phyloP scores from a whole-genome alignment of 176 grass and related monocot genomes.

The Areca catechu region DNA sequence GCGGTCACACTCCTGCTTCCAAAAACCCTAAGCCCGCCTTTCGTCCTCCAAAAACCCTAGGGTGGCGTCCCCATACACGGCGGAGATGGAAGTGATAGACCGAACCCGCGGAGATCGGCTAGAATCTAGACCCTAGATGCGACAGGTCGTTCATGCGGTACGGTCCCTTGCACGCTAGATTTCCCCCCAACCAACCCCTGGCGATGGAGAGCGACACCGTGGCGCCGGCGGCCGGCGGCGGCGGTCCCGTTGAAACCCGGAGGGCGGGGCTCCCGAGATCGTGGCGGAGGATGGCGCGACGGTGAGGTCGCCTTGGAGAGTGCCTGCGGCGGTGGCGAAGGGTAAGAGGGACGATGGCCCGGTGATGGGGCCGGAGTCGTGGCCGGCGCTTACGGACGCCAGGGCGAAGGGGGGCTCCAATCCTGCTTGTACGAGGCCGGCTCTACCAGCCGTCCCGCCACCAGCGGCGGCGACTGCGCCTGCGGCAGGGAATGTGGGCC shows the following conservation, averaged over 20 bases:
- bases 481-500: background rate
- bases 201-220: slow-evolving; percentile 10
- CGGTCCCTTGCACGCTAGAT: background rate
- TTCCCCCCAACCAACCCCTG: background rate
- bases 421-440: no score
- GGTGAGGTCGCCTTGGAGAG: slow-evolving; percentile 36
- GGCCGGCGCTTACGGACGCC: slow-evolving; percentile 54
- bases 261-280: slow-evolving; percentile 6
- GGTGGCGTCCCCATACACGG: background rate
- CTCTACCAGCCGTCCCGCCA: no score
- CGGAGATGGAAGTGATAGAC: background rate
- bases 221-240: slow-evolving; percentile 8
- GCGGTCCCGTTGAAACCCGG: background rate
- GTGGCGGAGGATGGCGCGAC: slow-evolving; percentile 20
- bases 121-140: no score
- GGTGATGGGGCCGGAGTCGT: slow-evolving; percentile 54
- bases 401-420: slow-evolving; percentile 19
- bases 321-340: slow-evolving; percentile 8
- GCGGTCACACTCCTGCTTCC: slow-evolving; percentile 9
- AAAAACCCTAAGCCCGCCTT: slow-evolving; percentile 45
- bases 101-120: slow-evolving; percentile 7
- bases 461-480: slow-evolving; percentile 21
- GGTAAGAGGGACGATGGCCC: slow-evolving; percentile 11
- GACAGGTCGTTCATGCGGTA: background rate
- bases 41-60: background rate